These are phyloP conservation scores for Calvatia gigantea DNA, from an alignment of 768 basidiomycete species.

Conservation along the genomic window DNA sequence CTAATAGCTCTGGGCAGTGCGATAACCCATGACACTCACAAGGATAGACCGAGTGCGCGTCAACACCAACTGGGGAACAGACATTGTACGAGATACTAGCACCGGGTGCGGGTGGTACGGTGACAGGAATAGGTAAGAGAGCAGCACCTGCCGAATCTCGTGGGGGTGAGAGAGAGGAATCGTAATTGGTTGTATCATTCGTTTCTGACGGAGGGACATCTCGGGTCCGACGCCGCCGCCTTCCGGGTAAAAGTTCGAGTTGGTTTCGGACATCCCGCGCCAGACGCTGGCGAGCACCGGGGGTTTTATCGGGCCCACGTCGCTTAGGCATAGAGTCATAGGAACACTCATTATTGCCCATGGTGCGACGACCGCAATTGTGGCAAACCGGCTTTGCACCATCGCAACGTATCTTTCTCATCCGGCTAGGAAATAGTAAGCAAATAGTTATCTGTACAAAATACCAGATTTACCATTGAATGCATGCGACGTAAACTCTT, in stretches of 20 bases:
- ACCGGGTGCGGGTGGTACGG: neutral
- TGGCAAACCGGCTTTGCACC: slow-evolving; percentile 75
- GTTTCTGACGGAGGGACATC: slow-evolving; percentile 1
- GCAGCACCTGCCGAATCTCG: neutral
- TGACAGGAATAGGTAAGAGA: neutral
- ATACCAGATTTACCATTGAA: slow-evolving; percentile 55
- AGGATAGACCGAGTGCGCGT: slow-evolving; percentile 18
- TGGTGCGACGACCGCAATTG: slow-evolving; percentile 60
- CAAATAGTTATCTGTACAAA: slow-evolving; percentile 7
- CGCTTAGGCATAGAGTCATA: slow-evolving; percentile 76
- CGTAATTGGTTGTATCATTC: neutral
- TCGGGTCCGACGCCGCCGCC: slow-evolving; percentile 33
- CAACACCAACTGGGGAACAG: slow-evolving; percentile 1
- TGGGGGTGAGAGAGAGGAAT: slow-evolving; percentile 5
- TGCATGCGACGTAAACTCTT: slow-evolving; percentile 75
- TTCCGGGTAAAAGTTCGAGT: slow-evolving; percentile 21
- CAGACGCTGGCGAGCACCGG: slow-evolving; percentile 73
- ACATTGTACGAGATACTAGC: neutral
- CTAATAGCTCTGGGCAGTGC: slow-evolving; percentile 23
- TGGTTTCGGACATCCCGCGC: slow-evolving; percentile 37
- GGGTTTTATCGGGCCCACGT: slow-evolving; percentile 74
- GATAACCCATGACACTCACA: slow-evolving; percentile 29
- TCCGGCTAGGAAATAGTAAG: slow-evolving; percentile 45
- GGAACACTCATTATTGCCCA: slow-evolving; percentile 44
- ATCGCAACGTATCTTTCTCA: slow-evolving; percentile 79